Evolutionary conservation across 306 rosid genomes (phyloP).

Genomic region (barrel medic (Medicago truncatula)): DNA sequence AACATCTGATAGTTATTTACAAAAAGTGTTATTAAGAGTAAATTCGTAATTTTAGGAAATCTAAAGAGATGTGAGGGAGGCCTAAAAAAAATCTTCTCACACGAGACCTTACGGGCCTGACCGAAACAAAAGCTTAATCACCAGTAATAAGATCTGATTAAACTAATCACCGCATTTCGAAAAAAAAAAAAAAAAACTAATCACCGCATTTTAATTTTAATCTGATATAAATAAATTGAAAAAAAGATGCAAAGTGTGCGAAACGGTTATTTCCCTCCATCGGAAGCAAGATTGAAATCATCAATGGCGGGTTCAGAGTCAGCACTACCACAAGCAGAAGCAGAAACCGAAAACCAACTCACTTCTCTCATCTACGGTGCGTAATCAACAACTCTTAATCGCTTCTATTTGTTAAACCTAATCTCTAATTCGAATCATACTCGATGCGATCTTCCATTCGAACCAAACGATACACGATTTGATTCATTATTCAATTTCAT

Average conservation of each 20-base stretch:
- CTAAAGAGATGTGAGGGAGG: too few species aligned
- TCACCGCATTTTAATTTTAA: not conserved
- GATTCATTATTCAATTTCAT: not conserved
- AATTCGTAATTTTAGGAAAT: too few species aligned
- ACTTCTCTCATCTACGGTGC: slow-evolving; percentile 67
- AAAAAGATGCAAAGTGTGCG: slow-evolving; percentile 14
- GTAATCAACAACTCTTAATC: slow-evolving; percentile 4
- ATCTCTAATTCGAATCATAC: not conserved
- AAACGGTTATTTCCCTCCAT: slow-evolving; percentile 28
- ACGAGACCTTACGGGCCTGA: too few species aligned
- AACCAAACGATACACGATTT: slow-evolving; percentile 9
- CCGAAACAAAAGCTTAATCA: too few species aligned
- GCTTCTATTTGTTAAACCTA: not conserved
- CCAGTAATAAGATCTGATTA: not conserved
- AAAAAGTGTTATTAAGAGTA: too few species aligned
- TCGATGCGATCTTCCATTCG: too few species aligned
- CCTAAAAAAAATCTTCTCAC: too few species aligned
- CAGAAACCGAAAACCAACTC: slow-evolving; percentile 58
- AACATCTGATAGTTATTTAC: too few species aligned
- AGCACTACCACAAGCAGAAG: slow-evolving; percentile 45
- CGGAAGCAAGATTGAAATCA: slow-evolving; percentile 35
- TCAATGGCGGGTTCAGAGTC: slow-evolving; percentile 63
- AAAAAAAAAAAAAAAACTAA: too few species aligned
- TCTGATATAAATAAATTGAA: slow-evolving; percentile 12
- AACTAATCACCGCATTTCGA: not conserved